A percentile compares a stretch with the other conserved stretches of the same genome.
Conservation (phyloP, 2,329 filamentous ascomycete species). For the Xylariomycetidae sp. region DNA sequence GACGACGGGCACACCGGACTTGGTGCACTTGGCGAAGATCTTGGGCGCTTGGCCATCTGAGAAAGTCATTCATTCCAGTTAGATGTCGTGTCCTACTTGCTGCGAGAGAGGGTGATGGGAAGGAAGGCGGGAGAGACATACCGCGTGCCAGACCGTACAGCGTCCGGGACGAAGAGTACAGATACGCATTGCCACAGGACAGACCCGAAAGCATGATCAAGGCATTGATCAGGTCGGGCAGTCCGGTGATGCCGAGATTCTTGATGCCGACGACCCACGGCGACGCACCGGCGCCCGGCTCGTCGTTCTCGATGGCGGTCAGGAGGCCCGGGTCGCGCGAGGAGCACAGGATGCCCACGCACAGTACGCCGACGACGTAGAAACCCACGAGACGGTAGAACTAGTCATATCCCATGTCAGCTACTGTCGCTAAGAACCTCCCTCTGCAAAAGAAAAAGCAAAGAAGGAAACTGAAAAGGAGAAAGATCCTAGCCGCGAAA, state of each 20-base stretch:
- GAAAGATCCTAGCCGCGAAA: no score
- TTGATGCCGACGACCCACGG: conserved; percentile 51
- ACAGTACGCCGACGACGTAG: conserved; percentile 57
- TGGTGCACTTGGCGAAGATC: conserved; percentile 35
- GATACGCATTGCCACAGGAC: conserved; percentile 18
- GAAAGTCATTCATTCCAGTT: conserved; percentile 2
- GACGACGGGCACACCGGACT: conserved; percentile 40
- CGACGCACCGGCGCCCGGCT: conserved; percentile 47
- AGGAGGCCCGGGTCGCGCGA: conserved; percentile 52
- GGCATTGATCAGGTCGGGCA: conserved; percentile 57
- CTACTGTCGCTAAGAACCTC: no score
- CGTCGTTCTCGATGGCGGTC: conserved; percentile 47
- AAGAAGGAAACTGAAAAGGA: no score
- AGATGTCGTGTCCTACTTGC: not conserved
- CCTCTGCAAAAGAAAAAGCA: no score
- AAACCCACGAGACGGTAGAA: conserved; percentile 60
- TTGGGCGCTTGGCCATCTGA: conserved; percentile 29
- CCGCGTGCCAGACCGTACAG: conserved; percentile 23
- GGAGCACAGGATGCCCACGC: conserved; percentile 53
- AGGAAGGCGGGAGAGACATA: no score
- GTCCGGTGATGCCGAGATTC: conserved; percentile 43
- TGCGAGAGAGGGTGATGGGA: no score
- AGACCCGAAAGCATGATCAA: conserved; percentile 22
- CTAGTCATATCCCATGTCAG: no score
- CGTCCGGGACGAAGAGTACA: conserved; percentile 15